Evolutionary conservation across 2,329 filamentous ascomycete genomes (phyloP).

Genomic region (Phaeophleospora eucalypticola): DNA sequence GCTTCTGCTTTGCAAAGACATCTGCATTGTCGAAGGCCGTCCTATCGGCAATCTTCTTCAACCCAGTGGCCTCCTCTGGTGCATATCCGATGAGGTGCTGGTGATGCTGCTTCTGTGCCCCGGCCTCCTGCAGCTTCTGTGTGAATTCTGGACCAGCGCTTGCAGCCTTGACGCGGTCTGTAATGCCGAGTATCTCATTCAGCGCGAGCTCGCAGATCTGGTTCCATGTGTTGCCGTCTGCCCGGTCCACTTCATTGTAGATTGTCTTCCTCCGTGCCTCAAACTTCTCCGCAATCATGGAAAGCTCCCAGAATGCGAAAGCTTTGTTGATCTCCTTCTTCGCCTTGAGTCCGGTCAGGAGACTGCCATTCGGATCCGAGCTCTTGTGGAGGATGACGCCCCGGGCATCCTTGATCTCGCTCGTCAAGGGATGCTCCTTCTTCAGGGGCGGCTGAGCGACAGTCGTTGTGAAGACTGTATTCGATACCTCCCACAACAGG

Average conservation of each 20-base stretch:
- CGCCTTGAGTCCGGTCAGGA: slow-evolving; percentile 76
- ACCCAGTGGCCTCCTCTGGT: slow-evolving; percentile 20
- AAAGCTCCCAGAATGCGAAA: slow-evolving; percentile 89
- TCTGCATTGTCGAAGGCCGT: slow-evolving; percentile 22
- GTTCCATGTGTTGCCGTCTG: slow-evolving; percentile 72
- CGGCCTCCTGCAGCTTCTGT: slow-evolving; percentile 17
- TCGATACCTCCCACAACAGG: slow-evolving; percentile 72
- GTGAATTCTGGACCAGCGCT: slow-evolving; percentile 17
- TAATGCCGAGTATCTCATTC: slow-evolving; percentile 63
- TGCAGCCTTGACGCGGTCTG: slow-evolving; percentile 59
- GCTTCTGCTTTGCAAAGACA: slow-evolving; percentile 20
- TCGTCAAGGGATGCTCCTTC: slow-evolving; percentile 76
- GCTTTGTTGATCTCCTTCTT: slow-evolving; percentile 76
- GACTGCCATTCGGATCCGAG: slow-evolving; percentile 77
- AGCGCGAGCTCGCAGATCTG: slow-evolving; percentile 71
- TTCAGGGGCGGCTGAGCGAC: slow-evolving; percentile 78
- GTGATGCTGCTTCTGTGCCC: slow-evolving; percentile 15
- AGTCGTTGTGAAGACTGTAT: slow-evolving; percentile 74
- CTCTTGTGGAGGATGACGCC: slow-evolving; percentile 27
- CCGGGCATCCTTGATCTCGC: slow-evolving; percentile 60
- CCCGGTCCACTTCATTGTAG: slow-evolving; percentile 81
- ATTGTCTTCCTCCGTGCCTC: slow-evolving; percentile 73
- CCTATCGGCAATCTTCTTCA: slow-evolving; percentile 29
- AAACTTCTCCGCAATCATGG: slow-evolving; percentile 71
- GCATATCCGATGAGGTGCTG: slow-evolving; percentile 26